phyloP scores from a whole-genome alignment of 2,329 filamentous ascomycete species.

The Aspergillus pseudoviridinutans region DNA sequence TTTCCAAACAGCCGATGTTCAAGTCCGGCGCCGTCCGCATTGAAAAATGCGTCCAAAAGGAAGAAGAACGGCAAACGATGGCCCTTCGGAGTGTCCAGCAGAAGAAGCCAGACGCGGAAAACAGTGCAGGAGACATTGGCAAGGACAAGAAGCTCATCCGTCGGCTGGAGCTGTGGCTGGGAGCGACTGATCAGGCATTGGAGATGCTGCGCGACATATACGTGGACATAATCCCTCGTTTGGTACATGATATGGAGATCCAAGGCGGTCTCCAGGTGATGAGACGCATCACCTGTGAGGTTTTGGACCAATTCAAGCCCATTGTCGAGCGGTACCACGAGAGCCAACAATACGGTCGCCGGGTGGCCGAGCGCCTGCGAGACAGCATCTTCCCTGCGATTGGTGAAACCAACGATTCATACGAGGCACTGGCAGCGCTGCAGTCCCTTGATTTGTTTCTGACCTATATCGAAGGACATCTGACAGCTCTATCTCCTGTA shows the following conservation, averaged over 20 bases:
- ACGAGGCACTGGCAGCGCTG: constrained; percentile 25
- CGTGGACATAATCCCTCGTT: constrained; percentile 2
- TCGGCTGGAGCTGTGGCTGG: constrained; percentile 31
- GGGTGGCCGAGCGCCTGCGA: constrained; percentile 18
- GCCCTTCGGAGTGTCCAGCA: constrained; percentile 25
- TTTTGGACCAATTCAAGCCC: constrained; percentile 18
- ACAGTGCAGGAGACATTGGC: background rate
- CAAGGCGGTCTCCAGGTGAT: constrained; percentile 26
- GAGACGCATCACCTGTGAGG: constrained; percentile 20
- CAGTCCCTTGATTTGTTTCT: constrained; percentile 32
- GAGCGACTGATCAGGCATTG: constrained; percentile 26
- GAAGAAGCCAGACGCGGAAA: constrained; percentile 3
- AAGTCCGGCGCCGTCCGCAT: constrained; percentile 35
- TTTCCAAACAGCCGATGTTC: constrained; percentile 38
- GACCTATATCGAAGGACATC: constrained; percentile 25
- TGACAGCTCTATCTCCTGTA: constrained; percentile 27
- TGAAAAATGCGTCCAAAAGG: constrained; percentile 23
- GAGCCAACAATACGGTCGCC: constrained; percentile 18
- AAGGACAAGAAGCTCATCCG: constrained; percentile 18
- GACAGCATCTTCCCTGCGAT: constrained; percentile 24
- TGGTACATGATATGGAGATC: constrained; percentile 26
- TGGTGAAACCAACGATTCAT: constrained; percentile 2
- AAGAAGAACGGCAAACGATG: constrained; percentile 11
- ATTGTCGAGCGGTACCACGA: constrained; percentile 25
- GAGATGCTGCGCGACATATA: constrained; percentile 6